Base-by-base conservation (phyloP, 352 stramenopile genomes). In the Saprolegnia parasitica region DNA sequence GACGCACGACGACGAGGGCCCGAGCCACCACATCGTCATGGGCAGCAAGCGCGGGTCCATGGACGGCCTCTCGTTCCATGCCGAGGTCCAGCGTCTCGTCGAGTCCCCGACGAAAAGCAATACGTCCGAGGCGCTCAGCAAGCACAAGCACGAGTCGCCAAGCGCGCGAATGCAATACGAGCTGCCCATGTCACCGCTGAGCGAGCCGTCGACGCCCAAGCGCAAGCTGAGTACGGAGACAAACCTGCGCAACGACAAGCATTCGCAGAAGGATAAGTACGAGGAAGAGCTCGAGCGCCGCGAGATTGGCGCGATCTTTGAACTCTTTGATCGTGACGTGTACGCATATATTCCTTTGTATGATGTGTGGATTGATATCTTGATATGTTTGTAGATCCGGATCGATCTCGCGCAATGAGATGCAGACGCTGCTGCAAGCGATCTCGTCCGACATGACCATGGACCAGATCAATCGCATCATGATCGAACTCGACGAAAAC, bases 291-390 rank as follows among this genome's bases (percentile, higher is more conserved):
- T 78, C 61, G 83, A 90, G 65, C 77, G 83, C 16, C 81, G 83
- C 13, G 83, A 90, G 63, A 89, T 90, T 60, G 78, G 84, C 73
- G 75, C 76, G n/a, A 85, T 90, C 45, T 90, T 90, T 60, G 85
- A 74, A 35, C 68, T 90, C 0, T 89, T 90, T 56, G 83, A 90
- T 47, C 65, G 77, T 13, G 83, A 90, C 39, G 49, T 39, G 58
- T 66, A 66, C 11, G 58, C 8, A 46, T 16, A 46, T 15, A n/a
- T 18, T 0, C 32, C 23, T 9, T 13, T 23, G 13, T 3, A 40
- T 52, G 0, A n/a, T 20, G 18, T 20, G 20, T 18, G 26, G 9
- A 26, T 16, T 10, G 55, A 39, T 37, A 60, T 5, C 11, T n/a
- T 46, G 26, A 45, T n/a, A 20, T 24, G 16, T 20, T 10, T 5